Evolutionary conservation across 208 protist genomes (phyloP).

Genomic region (Phytomonas serpens): DNA sequence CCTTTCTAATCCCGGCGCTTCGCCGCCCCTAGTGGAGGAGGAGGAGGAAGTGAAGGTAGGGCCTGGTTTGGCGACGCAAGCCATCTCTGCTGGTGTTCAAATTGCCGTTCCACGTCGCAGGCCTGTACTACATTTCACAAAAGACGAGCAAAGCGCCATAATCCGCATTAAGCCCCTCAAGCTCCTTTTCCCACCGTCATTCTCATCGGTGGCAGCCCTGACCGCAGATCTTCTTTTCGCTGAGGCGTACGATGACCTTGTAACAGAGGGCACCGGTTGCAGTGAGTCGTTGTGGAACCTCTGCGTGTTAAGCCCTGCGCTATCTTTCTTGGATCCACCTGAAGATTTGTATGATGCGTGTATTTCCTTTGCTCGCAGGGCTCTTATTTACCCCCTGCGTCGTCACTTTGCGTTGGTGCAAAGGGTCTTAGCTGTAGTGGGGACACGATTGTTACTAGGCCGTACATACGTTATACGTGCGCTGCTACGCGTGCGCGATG

Average conservation of each 20-base stretch:
- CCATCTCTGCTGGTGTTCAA: conserved; percentile 5
- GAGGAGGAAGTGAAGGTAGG: background rate
- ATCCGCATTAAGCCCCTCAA: conserved; percentile 31
- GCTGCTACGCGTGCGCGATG: conserved; percentile 55
- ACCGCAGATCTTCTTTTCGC: conserved; percentile 79
- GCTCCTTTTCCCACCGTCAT: conserved; percentile 48
- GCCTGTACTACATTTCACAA: conserved; percentile 34
- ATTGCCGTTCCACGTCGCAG: conserved; percentile 44
- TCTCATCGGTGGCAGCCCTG: conserved; percentile 36
- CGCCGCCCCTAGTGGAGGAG: background rate
- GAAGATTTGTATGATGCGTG: conserved; percentile 76
- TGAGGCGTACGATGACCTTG: conserved; percentile 85
- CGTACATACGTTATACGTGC: conserved; percentile 58
- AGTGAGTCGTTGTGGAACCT: conserved; percentile 89
- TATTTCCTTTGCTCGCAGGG: conserved; percentile 64
- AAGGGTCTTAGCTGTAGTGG: conserved; percentile 62
- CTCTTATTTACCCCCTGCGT: conserved; percentile 78
- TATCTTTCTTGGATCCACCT: conserved; percentile 76
- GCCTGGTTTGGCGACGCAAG: background rate
- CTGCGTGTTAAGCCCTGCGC: conserved; percentile 63
- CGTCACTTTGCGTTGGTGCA: conserved; percentile 74
- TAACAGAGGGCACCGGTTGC: conserved; percentile 77
- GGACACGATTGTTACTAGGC: conserved; percentile 61
- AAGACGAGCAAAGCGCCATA: conserved; percentile 48
- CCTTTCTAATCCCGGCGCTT: background rate